Evolutionary conservation across 2,329 filamentous ascomycete genomes (phyloP), one percentile per base, ranked within the genome.

Genomic region (Sporothrix curviconia): DNA sequence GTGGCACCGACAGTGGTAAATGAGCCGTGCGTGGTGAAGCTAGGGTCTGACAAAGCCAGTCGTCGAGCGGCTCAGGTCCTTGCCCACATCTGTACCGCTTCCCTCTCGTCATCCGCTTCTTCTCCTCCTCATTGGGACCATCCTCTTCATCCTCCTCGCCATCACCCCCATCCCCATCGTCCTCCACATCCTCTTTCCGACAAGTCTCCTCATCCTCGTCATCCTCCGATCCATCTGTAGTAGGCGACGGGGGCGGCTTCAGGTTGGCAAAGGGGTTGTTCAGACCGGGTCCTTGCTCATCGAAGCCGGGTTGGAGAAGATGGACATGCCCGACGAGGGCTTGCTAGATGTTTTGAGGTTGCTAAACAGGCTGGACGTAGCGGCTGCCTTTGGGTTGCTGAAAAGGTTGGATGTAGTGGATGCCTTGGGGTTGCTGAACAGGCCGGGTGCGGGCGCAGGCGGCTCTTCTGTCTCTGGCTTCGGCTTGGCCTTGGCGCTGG

Each of bases 41-140:
- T 74, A 58, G 79, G 74, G 78, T 78, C 37, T 75, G 73, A 72
- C 72, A 15, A 72, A 64, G 7, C 59, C 65, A 3, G 60, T 72
- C 14, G 75, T 74, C 7, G 71, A 75, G 19, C 80, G 81, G 63
- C 80, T 85, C 12, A 85, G 4, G 51, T 86, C 83, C 64, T 85
- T 82, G n/a, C 78, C 78, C 46, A 86, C 78, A 67, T 86, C 83
- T 50, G 86, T 76, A 24, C 82, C 84, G 60, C 83, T 86, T 14
- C 83, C 83, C 64, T 82, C 83, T 82, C 78, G 47, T 70, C 76
- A 1, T 59, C 70, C 8, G 59, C 69, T 7, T 82, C 80, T 30
- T 79, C 77, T 74, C 75, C 12, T 73, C 74, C 3, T 53, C 62
- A 15, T 70, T 70, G 3, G 72, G 70, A 1, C 72, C 73, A 12